Evolutionary conservation across 306 rosid species (phyloP), one percentile per base, ranked within the genome.

Genomic region (Vigna nakashimae): DNA sequence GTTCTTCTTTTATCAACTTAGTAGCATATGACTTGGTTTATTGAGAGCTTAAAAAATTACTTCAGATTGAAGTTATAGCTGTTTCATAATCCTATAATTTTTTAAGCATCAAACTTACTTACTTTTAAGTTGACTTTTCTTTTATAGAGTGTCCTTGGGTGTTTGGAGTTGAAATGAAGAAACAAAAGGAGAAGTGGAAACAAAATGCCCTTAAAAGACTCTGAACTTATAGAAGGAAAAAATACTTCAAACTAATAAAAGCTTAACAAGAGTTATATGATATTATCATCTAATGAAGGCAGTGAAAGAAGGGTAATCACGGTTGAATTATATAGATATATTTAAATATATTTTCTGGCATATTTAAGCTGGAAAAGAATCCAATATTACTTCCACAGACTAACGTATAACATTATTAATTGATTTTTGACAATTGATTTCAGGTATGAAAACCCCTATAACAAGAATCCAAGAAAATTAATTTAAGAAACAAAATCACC

Each of bases 401-500:
- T 20, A 40, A 38, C 18, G 58, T 76, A 53, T 12, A 82, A 48
- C 42, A 43, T 40, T 42, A 30, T 5, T 50, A 24, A 60, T 34
- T 42, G 68, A 71, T 71, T 17, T 11, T 18, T 22, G 12, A 52
- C 75, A 74, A 15, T 66, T 57, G 26, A 17, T 46, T 65, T 57
- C 43, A 22, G 48, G 7, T 53, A 58, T 64, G 78, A 53, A 74
- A 70, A 40, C 13, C 56, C 28, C 14, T 53, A 26, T 42, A 74
- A 56, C 32, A 87, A 14, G 77, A 74, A 26, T 62, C 24, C 34
- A 53, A 68, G 64, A 49, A 34, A 78, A 46, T 30, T 73, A 64
- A 78, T 36, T 69, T 24, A 69, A 30, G 42, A 77, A 30, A 32
- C 34, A 69, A 70, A 64, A 80, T 62, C 60, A 95, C 99, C 99